Base-by-base conservation (phyloP, 192 early-diverging fungal species). In the Backusella luteola region DNA sequence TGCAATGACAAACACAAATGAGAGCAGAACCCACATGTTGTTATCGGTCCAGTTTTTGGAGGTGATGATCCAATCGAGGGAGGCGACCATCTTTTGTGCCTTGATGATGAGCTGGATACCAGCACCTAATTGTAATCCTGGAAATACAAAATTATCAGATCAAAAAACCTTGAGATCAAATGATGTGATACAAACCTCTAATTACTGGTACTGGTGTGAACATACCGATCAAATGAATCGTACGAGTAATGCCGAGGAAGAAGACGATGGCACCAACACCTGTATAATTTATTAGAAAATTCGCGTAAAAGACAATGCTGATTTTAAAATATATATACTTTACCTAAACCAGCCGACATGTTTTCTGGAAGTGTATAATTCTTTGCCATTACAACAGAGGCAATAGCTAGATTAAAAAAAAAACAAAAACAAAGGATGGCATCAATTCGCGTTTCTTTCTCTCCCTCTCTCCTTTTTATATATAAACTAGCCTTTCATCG, bases 311-410 rank as follows among this genome's bases (percentile, higher is more conserved):
- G 32, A 32, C 2, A 32, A 32, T 32, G 32, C 1, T 32, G 32
- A 32, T 32, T 32, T 32, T 32, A 32, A 32, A 32, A 32, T 29
- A 32, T 32, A 34, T 7, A 34, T 7, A 8, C 23, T 44, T 42
- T 77, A 81, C 80, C 67, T 19, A 94, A 68, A 73, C 92, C 91
- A 29, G 92, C 90, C 12, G 90, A 85, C 77, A 91, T 92, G 34
- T 94, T 87, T 79, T 93, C 86, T 14, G 84, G 87, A n/a, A 87
- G 80, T 26, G 91, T 85, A 83, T 94, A 88, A 44, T 90, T 86
- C 77, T 86, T 90, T 11, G 91, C 82, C 66, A 95, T 80, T 1
- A 94, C 96, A 67, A 96, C 90, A 7, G 94, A 92, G 11, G 94
- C 90, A 79, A 95, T 93, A 1, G 92, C 88, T 92, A 83, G 52